These are phyloP conservation scores for Mycena kentingensis DNA, from an alignment of 768 basidiomycete genomes.

Conservation along the genomic window DNA sequence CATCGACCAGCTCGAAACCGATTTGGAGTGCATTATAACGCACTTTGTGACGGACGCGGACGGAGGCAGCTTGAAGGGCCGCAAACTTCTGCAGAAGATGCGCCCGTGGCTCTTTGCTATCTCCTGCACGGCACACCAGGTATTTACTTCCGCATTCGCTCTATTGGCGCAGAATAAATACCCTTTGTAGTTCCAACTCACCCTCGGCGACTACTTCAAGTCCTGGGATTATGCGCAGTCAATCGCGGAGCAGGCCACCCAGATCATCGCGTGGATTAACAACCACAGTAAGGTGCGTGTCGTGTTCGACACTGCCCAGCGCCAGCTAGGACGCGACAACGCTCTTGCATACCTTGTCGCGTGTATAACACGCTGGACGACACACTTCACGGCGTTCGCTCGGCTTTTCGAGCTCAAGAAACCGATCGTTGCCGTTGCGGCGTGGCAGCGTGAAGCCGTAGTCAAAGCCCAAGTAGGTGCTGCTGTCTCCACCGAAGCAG, in stretches of 20 bases:
- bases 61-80: constrained; percentile 6
- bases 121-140: constrained; percentile 12
- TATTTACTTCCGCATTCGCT: not conserved
- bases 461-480: constrained; percentile 13
- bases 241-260: constrained; percentile 28
- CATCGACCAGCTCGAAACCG: constrained; percentile 7
- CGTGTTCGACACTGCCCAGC: constrained; percentile 27
- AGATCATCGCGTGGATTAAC: constrained; percentile 29
- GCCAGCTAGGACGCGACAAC: constrained; percentile 19
- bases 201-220: constrained; percentile 22
- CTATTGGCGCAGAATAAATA: not conserved
- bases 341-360: constrained; percentile 8
- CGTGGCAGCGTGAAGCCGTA: constrained; percentile 1
- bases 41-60: constrained; percentile 9
- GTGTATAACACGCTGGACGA: constrained; percentile 6
- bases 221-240: constrained; percentile 23
- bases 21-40: constrained; percentile 7
- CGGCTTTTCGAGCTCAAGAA: constrained; percentile 4
- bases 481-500: constrained; percentile 3
- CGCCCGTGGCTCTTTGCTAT: constrained; percentile 5
- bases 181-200: constrained; percentile 3
- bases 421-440: not conserved
- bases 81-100: constrained; percentile 2
- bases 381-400: constrained; percentile 5
- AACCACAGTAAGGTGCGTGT: constrained; percentile 28